Conservation (phyloP, 83 land plant genomes). For the Larix sibirica region DNA sequence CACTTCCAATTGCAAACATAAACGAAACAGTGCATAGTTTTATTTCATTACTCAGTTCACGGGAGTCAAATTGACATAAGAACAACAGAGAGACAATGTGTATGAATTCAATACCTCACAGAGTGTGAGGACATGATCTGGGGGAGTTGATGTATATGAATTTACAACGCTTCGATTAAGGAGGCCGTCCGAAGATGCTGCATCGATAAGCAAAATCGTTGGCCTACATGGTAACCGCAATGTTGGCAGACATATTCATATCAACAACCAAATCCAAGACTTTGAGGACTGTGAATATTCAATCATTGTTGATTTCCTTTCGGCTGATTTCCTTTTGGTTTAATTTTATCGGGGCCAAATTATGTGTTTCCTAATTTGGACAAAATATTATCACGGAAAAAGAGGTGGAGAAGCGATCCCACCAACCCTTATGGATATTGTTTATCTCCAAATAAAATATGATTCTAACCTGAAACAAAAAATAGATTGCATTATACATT, state of each 20-base stretch:
- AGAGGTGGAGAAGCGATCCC: too few relatives aligned
- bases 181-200: background rate
- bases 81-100: too few relatives aligned
- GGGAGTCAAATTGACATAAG: too few relatives aligned
- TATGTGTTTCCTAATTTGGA: background rate
- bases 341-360: background rate
- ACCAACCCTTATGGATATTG: too few relatives aligned
- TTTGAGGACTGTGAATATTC: background rate
- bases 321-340: background rate
- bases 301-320: background rate
- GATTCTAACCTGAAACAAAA: too few relatives aligned
- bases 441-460: too few relatives aligned
- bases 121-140: background rate
- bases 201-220: conserved; percentile 3
- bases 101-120: background rate
- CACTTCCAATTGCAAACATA: too few relatives aligned
- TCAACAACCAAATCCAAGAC: background rate
- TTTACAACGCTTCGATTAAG: background rate
- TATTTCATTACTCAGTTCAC: too few relatives aligned
- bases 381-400: background rate
- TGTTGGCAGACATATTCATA: conserved; percentile 5
- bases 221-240: background rate
- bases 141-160: background rate
- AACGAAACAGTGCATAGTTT: too few relatives aligned
- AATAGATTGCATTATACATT: too few relatives aligned